Conservation (phyloP, 805 yeast genomes). For the Candida tammaniensis region DNA sequence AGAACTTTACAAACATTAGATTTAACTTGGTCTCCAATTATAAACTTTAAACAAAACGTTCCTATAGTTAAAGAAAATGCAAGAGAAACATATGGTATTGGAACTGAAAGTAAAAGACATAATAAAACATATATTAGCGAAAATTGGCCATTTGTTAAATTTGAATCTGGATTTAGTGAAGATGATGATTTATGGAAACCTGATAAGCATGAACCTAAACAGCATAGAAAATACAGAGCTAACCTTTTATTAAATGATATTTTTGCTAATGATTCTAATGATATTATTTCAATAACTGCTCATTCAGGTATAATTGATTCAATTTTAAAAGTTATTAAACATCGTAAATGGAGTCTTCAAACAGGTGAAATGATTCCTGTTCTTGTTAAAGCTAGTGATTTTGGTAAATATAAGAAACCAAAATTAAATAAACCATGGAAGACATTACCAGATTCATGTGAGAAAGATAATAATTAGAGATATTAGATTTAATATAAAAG, state of each 20-base stretch:
- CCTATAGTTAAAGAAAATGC: constrained; percentile 27
- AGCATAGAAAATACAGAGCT: constrained; percentile 27
- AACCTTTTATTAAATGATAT: constrained; percentile 24
- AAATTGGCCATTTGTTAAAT: constrained; percentile 18
- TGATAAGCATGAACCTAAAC: constrained; percentile 21
- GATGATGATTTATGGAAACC: constrained; percentile 23
- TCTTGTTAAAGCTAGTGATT: constrained; percentile 15
- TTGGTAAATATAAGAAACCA: constrained; percentile 8
- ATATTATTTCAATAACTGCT: constrained; percentile 24
- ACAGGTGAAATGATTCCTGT: constrained; percentile 32
- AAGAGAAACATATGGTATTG: constrained; percentile 33
- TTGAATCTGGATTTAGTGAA: constrained; percentile 25
- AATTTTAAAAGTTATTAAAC: constrained; percentile 22
- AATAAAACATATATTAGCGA: constrained; percentile 17
- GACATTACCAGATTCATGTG: constrained; percentile 13
- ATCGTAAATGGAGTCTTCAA: constrained; percentile 19
- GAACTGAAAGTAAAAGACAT: constrained; percentile 29
- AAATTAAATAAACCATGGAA: constrained; percentile 13
- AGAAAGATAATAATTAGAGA: not conserved
- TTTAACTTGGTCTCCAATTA: constrained; percentile 20
- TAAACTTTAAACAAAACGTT: constrained; percentile 15
- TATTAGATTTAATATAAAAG: not conserved
- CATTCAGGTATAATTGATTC: constrained; percentile 29
- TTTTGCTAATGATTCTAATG: constrained; percentile 19
- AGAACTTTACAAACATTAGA: constrained; percentile 30